These are phyloP conservation scores for Oryza glaberrima DNA, from an alignment of 176 grass and related monocot genomes.

Conservation along the genomic window DNA sequence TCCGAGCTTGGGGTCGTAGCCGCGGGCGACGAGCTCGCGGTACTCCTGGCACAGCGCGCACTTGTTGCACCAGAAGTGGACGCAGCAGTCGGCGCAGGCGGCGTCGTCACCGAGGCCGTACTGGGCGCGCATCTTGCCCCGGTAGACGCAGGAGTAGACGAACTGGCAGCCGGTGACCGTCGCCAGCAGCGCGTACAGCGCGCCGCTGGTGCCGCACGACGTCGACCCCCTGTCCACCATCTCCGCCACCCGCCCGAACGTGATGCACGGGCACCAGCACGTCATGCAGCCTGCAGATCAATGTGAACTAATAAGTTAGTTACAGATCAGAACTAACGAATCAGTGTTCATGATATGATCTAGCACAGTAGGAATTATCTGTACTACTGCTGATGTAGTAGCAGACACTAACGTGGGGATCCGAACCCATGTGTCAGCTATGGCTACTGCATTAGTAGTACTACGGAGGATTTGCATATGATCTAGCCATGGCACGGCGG, in stretches of 20 bases:
- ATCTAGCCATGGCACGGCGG: too few species aligned
- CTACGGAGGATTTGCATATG: too few species aligned
- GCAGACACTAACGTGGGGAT: rapidly evolving
- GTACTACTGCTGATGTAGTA: too few species aligned
- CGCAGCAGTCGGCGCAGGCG: slow-evolving; percentile 65
- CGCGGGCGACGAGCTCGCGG: slow-evolving; percentile 64
- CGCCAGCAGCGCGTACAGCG: slow-evolving; percentile 49
- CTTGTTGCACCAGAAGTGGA: slow-evolving; percentile 64
- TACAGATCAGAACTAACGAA: too few species aligned
- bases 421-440: too few species aligned
- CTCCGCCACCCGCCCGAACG: slow-evolving; percentile 73
- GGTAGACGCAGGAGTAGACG: slow-evolving; percentile 66
- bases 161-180: slow-evolving; percentile 27
- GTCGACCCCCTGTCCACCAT: slow-evolving; percentile 61
- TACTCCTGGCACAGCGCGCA: slow-evolving; percentile 76
- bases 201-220: slow-evolving; percentile 57
- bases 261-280: slow-evolving; percentile 70
- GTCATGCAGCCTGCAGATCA: slow-evolving; percentile 48
- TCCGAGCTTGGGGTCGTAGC: slow-evolving; percentile 65
- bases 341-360: too few species aligned
- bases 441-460: too few species aligned
- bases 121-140: slow-evolving; percentile 53
- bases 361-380: too few species aligned
- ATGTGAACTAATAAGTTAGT: too few species aligned
- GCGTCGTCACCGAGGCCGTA: slow-evolving; percentile 43